phyloP scores from a whole-genome alignment of 2,329 filamentous ascomycete species.

The Alternaria conjuncta region DNA sequence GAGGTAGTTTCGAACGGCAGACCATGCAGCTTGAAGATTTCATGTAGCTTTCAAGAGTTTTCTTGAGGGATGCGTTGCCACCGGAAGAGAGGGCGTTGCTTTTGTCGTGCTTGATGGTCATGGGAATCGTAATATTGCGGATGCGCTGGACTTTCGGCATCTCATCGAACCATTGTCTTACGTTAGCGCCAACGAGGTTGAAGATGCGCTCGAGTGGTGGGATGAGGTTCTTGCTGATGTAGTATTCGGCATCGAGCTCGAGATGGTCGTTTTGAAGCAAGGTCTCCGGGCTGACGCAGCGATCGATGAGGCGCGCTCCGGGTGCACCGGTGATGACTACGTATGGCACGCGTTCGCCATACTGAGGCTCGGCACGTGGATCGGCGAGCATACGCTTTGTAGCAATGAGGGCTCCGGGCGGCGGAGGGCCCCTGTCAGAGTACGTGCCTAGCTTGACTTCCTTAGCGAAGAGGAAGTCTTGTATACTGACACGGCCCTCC shows the following conservation, averaged over 20 bases:
- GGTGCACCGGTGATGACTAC: constrained; percentile 90
- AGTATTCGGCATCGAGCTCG: constrained; percentile 92
- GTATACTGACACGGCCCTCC: constrained; percentile 83
- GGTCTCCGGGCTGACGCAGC: constrained; percentile 86
- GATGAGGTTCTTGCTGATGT: constrained; percentile 94
- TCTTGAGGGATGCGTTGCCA: constrained; percentile 55
- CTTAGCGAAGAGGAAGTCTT: constrained; percentile 94
- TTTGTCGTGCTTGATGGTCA: constrained; percentile 15
- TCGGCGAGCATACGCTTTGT: constrained; percentile 87
- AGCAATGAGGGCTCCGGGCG: constrained; percentile 87
- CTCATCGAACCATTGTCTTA: constrained; percentile 90
- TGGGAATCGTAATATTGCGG: constrained; percentile 60
- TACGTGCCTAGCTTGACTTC: constrained; percentile 93
- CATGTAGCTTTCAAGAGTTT: constrained; percentile 95
- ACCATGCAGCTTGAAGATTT: constrained; percentile 78
- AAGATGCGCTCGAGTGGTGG: constrained; percentile 96
- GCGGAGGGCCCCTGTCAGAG: constrained; percentile 77
- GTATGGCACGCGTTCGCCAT: constrained; percentile 93
- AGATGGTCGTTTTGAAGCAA: constrained; percentile 77
- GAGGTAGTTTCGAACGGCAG: constrained; percentile 68
- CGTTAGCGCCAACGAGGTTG: constrained; percentile 91
- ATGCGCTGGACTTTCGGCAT: constrained; percentile 91
- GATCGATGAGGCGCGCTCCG: constrained; percentile 82
- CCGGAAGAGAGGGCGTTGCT: constrained; percentile 20
- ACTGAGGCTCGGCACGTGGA: constrained; percentile 85